phyloP scores from a whole-genome alignment of 495 filamentous ascomycete species.

The Hypoxylon subgilvum region DNA sequence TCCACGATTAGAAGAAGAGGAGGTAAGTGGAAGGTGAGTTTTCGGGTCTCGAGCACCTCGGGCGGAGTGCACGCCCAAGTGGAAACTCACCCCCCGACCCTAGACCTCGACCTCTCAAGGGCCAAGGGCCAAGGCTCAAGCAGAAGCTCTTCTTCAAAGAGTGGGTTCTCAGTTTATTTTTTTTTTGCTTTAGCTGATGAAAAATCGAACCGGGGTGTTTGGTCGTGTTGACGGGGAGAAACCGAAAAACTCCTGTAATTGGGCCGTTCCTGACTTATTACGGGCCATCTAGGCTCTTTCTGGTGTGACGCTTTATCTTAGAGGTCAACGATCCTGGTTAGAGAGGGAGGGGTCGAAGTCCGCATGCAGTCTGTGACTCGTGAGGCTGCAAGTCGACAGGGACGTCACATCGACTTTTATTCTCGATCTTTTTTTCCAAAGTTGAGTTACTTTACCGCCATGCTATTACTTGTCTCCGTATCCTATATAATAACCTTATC shows the following conservation, averaged over 20 bases:
- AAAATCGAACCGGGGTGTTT: not conserved
- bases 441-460: too few relatives aligned
- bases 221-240: slow-evolving; percentile 38
- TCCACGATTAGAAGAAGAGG: slow-evolving; percentile 18
- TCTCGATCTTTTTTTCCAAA: slow-evolving; percentile 11
- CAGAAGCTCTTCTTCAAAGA: slow-evolving; percentile 2
- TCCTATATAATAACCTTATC: too few relatives aligned
- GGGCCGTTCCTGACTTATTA: slow-evolving; percentile 26
- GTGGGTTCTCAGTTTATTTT: slow-evolving; percentile 23
- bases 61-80: slow-evolving; percentile 1
- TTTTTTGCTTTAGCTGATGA: slow-evolving; percentile 17
- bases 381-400: slow-evolving; percentile 32
- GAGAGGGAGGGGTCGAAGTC: not conserved
- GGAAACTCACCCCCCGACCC: slow-evolving; percentile 27
- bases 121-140: not conserved
- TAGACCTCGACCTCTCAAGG: not conserved
- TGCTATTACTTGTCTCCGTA: too few relatives aligned
- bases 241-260: slow-evolving; percentile 29
- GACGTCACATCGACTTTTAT: slow-evolving; percentile 27
- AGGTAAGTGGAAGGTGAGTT: slow-evolving; percentile 20
- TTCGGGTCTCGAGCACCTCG: slow-evolving; percentile 19
- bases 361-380: slow-evolving; percentile 16
- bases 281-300: slow-evolving; percentile 24
- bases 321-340: slow-evolving; percentile 9
- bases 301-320: slow-evolving; percentile 23